Evolutionary conservation across 352 stramenopile genomes (phyloP).

Genomic region (Pythium biforme): DNA sequence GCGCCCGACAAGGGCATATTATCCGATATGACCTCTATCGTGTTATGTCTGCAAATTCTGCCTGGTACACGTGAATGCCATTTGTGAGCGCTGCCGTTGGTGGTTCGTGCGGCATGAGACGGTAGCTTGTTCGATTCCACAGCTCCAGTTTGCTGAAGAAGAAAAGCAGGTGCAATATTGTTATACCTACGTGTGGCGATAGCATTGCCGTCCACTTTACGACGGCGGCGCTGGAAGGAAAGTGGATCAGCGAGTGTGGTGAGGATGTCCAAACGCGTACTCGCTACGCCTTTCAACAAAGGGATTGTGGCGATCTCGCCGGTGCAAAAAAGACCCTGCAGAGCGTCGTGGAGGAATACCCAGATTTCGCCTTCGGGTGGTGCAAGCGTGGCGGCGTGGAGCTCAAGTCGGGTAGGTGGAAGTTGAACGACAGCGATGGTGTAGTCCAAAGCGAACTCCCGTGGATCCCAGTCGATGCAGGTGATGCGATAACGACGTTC

Average conservation of each 20-base stretch:
- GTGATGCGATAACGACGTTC: too few relatives aligned
- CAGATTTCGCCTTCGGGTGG: constrained; percentile 68
- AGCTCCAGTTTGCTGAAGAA: constrained; percentile 72
- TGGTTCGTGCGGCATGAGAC: too few relatives aligned
- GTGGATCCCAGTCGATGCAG: too few relatives aligned
- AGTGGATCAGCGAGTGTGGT: constrained; percentile 64
- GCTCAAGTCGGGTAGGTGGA: constrained; percentile 62
- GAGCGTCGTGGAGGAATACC: constrained; percentile 43
- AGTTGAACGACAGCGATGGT: too few relatives aligned
- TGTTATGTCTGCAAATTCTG: too few relatives aligned
- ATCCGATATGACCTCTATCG: too few relatives aligned
- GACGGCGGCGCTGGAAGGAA: constrained; percentile 65
- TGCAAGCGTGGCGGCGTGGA: constrained; percentile 72
- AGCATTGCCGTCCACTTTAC: constrained; percentile 68
- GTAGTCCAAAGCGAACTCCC: too few relatives aligned
- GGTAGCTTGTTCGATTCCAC: constrained; percentile 76
- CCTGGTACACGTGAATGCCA: too few relatives aligned
- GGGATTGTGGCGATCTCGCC: constrained; percentile 38
- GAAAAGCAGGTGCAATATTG: constrained; percentile 55
- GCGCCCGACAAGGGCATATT: too few relatives aligned
- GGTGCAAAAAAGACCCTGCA: constrained; percentile 46
- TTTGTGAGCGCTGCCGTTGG: too few relatives aligned
- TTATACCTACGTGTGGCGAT: constrained; percentile 69
- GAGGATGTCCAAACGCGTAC: constrained; percentile 39
- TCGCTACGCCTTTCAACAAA: constrained; percentile 42